Evolutionary conservation across 352 stramenopile genomes (phyloP).

Genomic region (Globisporangium apiculatum): DNA sequence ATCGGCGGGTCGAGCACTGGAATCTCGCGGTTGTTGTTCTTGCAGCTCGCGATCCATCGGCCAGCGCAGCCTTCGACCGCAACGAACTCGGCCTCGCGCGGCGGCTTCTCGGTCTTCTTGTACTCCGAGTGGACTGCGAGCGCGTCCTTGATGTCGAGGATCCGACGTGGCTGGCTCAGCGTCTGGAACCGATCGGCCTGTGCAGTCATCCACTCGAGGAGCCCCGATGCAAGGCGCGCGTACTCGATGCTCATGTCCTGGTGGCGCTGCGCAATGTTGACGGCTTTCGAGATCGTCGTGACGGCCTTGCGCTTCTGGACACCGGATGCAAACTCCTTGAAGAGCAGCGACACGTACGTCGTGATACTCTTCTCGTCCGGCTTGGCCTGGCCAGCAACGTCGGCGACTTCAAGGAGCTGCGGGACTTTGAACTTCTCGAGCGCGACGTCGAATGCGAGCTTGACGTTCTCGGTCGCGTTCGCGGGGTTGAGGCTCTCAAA

Average conservation of each 20-base stretch:
- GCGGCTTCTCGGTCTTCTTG: conserved; percentile 84
- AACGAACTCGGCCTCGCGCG: conserved; percentile 76
- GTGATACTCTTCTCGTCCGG: conserved; percentile 91
- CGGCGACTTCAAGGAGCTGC: conserved; percentile 80
- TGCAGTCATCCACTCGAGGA: conserved; percentile 65
- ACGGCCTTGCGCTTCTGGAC: conserved; percentile 88
- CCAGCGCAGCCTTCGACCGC: conserved; percentile 70
- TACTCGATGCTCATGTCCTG: conserved; percentile 79
- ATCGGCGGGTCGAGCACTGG: conserved; percentile 64
- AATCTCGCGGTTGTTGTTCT: conserved; percentile 79
- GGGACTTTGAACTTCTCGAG: conserved; percentile 84
- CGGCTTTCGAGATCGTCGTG: conserved; percentile 86
- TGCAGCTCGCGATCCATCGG: conserved; percentile 81
- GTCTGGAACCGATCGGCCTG: conserved; percentile 76
- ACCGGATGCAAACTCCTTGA: conserved; percentile 88
- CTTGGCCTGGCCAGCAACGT: conserved; percentile 78
- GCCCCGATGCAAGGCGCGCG: conserved; percentile 48
- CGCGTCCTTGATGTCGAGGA: conserved; percentile 62
- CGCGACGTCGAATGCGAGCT: conserved; percentile 80
- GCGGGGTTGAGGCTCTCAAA: conserved; percentile 65
- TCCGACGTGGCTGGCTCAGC: conserved; percentile 53
- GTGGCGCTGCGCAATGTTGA: conserved; percentile 87
- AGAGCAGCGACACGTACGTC: conserved; percentile 88
- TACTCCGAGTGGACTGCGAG: conserved; percentile 68
- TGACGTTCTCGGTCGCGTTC: conserved; percentile 67